These are phyloP conservation scores for Scutellaria baicalensis DNA, from an alignment of 257 asterid genomes.

Conservation along the genomic window DNA sequence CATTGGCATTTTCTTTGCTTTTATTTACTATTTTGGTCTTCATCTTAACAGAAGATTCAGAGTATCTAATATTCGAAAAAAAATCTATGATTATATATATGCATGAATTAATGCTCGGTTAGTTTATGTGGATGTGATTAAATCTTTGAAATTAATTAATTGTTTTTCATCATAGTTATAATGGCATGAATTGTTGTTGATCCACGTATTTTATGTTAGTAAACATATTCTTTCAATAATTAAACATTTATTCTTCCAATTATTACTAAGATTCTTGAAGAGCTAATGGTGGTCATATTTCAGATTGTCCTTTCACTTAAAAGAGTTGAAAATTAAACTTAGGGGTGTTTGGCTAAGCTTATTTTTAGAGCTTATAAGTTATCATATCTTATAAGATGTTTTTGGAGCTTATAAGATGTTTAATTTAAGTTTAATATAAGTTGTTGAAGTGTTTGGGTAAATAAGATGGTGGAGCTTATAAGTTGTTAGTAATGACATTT, in stretches of 20 bases:
- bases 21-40: background rate
- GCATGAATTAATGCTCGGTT: background rate
- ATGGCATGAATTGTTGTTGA: background rate
- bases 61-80: conserved; percentile 12
- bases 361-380: too few species aligned
- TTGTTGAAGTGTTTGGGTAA: too few species aligned
- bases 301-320: background rate
- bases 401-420: too few species aligned
- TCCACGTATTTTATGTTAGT: background rate
- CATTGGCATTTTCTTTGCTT: background rate
- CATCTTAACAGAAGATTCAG: conserved; percentile 21
- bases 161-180: background rate
- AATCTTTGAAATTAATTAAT: background rate
- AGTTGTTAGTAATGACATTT: too few species aligned
- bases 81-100: conserved; percentile 1
- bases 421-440: too few species aligned
- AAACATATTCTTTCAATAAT: background rate
- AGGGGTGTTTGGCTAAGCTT: too few species aligned
- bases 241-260: conserved; percentile 7
- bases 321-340: background rate
- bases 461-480: too few species aligned
- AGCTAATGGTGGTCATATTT: background rate
- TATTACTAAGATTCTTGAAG: background rate
- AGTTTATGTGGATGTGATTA: conserved; percentile 4
- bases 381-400: too few species aligned